Base-by-base conservation (phyloP, 768 basidiomycete species). In the Suillus weaverae region DNA sequence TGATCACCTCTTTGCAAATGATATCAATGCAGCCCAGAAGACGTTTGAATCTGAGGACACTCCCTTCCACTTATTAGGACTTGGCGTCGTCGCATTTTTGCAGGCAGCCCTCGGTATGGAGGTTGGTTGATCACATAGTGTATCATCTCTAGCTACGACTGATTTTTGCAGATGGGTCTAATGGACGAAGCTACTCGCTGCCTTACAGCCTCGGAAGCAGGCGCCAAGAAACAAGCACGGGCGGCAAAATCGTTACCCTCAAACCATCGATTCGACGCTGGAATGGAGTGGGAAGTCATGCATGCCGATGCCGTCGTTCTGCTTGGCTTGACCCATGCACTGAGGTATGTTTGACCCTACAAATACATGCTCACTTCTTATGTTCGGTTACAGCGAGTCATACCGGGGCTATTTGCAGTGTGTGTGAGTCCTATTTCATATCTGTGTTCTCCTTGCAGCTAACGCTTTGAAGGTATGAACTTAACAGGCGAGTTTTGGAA, bases 61-160 rank as follows among this genome's bases (percentile, higher is more conserved):
- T 44, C 86, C 92, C 0, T 89, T 91, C 70, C 91, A 94, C 73
- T 79, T 85, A 22, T 80, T 93, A 64, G 92, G 92, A 1, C 78
- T 86, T 0, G 92, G 91, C 18, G 86, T 89, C 0, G 88, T 87
- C 64, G 84, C 85, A 0, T 93, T 93, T 68, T 77, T 93, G 51
- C 88, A 92, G 73, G 92, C 91, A 0, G 90, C 89, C 1, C 77
- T 93, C 16, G 89, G 90, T n/a, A 86, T 92, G 86, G 92, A 94
- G 84, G 89, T 88, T 43, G 14, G 64, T 51, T 43, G 4, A 22
- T 39, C 7, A 48, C 53, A n/a, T 36, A 14, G 22, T 50, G 14
- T 60, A 5, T 62, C 60, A 30, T 30, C n/a, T 38, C 30, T 11
- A 44, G 33, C 22, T 50, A 60, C 20, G 26, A 39, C 22, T 36